These are phyloP conservation scores for Lyophyllum semitale DNA, from an alignment of 768 basidiomycete genomes.

Conservation along the genomic window DNA sequence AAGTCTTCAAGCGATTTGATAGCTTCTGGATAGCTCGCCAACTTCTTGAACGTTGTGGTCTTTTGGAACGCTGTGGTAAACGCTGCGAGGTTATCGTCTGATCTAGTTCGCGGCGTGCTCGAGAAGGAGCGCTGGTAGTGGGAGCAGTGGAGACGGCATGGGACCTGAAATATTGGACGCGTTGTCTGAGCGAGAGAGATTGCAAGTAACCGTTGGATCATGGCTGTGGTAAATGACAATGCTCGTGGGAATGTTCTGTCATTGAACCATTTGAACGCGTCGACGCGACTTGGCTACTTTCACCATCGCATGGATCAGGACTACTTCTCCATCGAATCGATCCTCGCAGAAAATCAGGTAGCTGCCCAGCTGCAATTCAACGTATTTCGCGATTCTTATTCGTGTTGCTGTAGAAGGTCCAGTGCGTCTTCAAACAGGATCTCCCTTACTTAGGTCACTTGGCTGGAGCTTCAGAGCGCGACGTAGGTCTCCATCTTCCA, in stretches of 20 bases:
- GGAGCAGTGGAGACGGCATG: slow-evolving; percentile 10
- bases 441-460: slow-evolving; percentile 88
- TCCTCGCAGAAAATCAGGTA: slow-evolving; percentile 90
- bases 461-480: slow-evolving; percentile 80
- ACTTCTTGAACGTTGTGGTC: slow-evolving; percentile 46
- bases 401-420: slow-evolving; percentile 66
- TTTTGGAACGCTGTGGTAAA: slow-evolving; percentile 45
- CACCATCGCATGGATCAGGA: slow-evolving; percentile 73
- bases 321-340: slow-evolving; percentile 90
- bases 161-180: slow-evolving; percentile 3
- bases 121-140: slow-evolving; percentile 19
- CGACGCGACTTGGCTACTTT: slow-evolving; percentile 16
- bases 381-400: neutral
- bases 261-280: slow-evolving; percentile 14
- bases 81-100: slow-evolving; percentile 31
- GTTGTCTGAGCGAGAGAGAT: slow-evolving; percentile 12
- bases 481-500: slow-evolving; percentile 50
- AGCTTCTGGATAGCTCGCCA: slow-evolving; percentile 51
- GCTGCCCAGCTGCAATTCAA: slow-evolving; percentile 1
- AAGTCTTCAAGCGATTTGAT: slow-evolving; percentile 49
- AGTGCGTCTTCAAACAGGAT: slow-evolving; percentile 88
- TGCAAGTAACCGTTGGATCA: slow-evolving; percentile 17
- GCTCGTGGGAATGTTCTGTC: slow-evolving; percentile 17
- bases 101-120: slow-evolving; percentile 19
- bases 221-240: slow-evolving; percentile 1